Conservation (phyloP, 1,284 basidiomycete genomes). For the Rhodotorula glutinis region DNA sequence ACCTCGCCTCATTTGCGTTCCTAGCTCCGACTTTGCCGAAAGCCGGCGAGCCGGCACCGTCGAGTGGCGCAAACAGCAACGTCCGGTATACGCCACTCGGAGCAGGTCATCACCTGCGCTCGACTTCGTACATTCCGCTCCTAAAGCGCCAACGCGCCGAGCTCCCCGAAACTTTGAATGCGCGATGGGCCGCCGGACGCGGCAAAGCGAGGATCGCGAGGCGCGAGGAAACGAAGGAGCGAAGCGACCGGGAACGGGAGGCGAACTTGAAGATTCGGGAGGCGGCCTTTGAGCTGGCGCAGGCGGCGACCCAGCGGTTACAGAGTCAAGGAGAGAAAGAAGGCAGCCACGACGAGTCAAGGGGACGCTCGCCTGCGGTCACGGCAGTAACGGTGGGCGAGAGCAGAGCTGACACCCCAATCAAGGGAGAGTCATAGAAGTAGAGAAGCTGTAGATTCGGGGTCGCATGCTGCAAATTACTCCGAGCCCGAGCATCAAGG, state of each 20-base stretch:
- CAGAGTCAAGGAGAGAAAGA: not conserved
- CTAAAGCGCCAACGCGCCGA: conserved; percentile 65
- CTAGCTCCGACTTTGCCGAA: conserved; percentile 4
- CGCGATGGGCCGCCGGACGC: conserved; percentile 65
- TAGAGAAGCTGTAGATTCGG: not conserved
- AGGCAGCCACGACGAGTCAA: too few relatives aligned
- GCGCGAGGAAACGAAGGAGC: conserved; percentile 22
- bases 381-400: not conserved
- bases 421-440: conserved; percentile 1
- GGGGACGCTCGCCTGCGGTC: too few relatives aligned
- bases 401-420: not conserved
- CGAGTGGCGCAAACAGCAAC: not conserved
- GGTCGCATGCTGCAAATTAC: too few relatives aligned
- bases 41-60: not conserved
- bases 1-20: conserved; percentile 53
- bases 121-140: conserved; percentile 64
- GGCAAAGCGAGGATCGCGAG: conserved; percentile 39
- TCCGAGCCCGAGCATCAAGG: too few relatives aligned
- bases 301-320: conserved; percentile 2
- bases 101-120: conserved; percentile 63
- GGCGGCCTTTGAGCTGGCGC: conserved; percentile 20
- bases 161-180: conserved; percentile 68
- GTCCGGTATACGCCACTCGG: conserved; percentile 63
- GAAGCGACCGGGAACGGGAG: conserved; percentile 17
- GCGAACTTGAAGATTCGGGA: conserved; percentile 36